Evolutionary conservation across 1,284 basidiomycete genomes (phyloP), one percentile per base, ranked within the genome.

Genomic region (Irpex rosettiformis): DNA sequence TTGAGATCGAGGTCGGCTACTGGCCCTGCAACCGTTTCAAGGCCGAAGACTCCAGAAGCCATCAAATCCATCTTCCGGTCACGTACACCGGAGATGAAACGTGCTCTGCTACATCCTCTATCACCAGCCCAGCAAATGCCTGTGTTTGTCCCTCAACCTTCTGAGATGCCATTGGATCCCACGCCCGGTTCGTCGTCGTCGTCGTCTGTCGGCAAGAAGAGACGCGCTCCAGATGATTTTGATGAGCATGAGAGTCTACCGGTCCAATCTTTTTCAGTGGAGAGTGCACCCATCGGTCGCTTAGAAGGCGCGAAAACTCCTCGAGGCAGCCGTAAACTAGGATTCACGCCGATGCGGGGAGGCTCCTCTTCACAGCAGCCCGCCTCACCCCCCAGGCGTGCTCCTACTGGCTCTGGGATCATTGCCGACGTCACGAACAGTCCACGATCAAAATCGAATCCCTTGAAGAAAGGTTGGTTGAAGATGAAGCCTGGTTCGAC

Each of bases 381-480:
- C 3, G 64, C 68, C 13, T 68, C 69, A 37, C 58, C 43, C 18
- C 21, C 63, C 3, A 45, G 67, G 48, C 63, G 70, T n/a, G 64
- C 66, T 30, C 68, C 67, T 2, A 67, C 65, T 3, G 68, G 65
- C n/a, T 51, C 64, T 18, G 37, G 40, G 30, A 54, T 67, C 11
- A 88, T 88, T 57, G 75, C 80, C 13, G 86, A 89, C 65, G 80
- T 88, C 53, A 89, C 87, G 30, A 89, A 89, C 66, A 88, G 80
- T 62, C 84, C 86, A 3, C 75, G 79, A 30, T 71, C 69, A 21
- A 73, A 71, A 55, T 64, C 61, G 24, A 59, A 61, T 27, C 62
- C 64, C 13, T 64, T 62, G 30, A 67, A 68, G 59, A 71, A 65
- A 56, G 70, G 72, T 4, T 73, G 72, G 72, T 58, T 72, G 21